Evolutionary conservation across 1,284 basidiomycete species (phyloP).

Genomic region (Puccinia triticina): DNA sequence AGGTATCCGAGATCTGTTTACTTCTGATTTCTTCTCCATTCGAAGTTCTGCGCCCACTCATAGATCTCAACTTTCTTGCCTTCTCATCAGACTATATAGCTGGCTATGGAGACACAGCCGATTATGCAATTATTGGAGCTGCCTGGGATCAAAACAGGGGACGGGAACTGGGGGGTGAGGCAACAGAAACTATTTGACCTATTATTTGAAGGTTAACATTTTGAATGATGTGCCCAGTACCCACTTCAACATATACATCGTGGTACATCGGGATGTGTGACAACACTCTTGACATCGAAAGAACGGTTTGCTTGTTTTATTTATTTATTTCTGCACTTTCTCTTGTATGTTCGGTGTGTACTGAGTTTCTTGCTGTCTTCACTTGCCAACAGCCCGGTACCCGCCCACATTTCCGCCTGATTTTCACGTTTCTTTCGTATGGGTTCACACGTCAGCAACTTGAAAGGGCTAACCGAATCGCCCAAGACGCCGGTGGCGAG

Average conservation of each 20-base stretch:
- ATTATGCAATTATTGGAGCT: constrained; percentile 75
- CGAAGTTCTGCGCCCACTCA: neutral
- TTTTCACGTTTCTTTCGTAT: constrained; percentile 27
- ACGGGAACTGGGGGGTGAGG: constrained; percentile 71
- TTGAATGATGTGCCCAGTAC: constrained; percentile 64
- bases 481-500: neutral
- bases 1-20: constrained; percentile 1
- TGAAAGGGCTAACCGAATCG: constrained; percentile 16
- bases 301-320: constrained; percentile 9
- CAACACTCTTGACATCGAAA: constrained; percentile 59
- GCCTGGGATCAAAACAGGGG: constrained; percentile 77
- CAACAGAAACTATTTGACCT: neutral
- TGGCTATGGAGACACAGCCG: constrained; percentile 77
- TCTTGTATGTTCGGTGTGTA: constrained; percentile 67
- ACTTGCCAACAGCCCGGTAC: neutral
- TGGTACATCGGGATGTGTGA: constrained; percentile 70
- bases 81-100: constrained; percentile 79
- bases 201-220: neutral
- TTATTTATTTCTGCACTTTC: constrained; percentile 65
- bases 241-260: constrained; percentile 73
- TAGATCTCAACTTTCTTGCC: constrained; percentile 54
- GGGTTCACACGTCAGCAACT: constrained; percentile 23
- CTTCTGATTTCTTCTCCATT: neutral
- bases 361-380: neutral
- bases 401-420: constrained; percentile 16